Base-by-base conservation (phyloP, 331 rosid genomes). In the Cydonia oblonga region DNA sequence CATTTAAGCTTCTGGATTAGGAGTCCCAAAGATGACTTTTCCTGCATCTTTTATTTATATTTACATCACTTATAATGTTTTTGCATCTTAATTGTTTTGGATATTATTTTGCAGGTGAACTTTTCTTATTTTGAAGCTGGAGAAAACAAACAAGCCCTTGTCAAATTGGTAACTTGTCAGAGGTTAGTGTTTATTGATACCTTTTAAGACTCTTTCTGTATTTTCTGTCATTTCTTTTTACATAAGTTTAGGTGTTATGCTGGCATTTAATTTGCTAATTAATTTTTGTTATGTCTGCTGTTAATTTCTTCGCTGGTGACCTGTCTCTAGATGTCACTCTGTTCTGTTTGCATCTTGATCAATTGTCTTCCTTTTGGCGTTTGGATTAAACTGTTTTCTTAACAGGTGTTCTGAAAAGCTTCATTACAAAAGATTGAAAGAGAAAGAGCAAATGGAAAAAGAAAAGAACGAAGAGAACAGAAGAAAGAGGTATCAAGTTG, bases 71-170 rank as follows among this genome's bases (percentile, higher is more conserved):
- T 38, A 56, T 56, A 65, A 58, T 54, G 33, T 25, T 49, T 46
- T 18, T 69, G 38, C 62, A 6, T 26, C 46, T 46, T 66, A 20
- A 54, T 53, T 64, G 65, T 29, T 49, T 72, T 20, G 64, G 25
- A 15, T 42, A 33, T 79, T 69, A 24, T 61, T 33, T 71, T 84
- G 66, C 83, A 90, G 98, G 96, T 93, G 70, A 93, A 93, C 77
- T 93, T 93, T 72, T 89, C 88, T 78, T 93, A 93, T 80, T 86
- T 75, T 62, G 98, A 93, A 89, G 96, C 93, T 60, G 97, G 95
- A 65, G 97, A 93, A 84, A 82, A 90, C 82, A 93, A 93, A 76
- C 98, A 93, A 73, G 96, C 97, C 66, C 87, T 93, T 25, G 96
- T 93, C 77, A 93, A 93, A 84, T 80, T 93, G 88, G 96, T 90